Percentiles rank a stretch among this genome's conserved stretches.
phyloP scores from a whole-genome alignment of 306 rosid species.

The Urtica urens region DNA sequence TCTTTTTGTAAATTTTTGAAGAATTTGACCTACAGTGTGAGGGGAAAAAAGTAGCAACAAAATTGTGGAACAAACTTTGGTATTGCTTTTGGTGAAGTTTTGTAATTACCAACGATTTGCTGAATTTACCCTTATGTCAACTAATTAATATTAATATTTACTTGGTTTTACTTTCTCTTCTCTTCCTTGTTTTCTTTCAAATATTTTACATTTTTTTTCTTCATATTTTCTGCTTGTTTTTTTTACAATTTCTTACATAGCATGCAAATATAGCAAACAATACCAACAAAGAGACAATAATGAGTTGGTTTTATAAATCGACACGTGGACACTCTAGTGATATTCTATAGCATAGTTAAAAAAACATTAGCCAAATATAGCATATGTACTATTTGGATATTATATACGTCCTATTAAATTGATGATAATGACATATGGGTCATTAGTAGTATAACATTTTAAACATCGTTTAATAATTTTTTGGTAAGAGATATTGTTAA shows the following conservation, averaged over 20 bases:
- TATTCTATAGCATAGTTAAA: too few species aligned
- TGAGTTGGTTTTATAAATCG: background rate
- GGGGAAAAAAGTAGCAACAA: constrained; percentile 23
- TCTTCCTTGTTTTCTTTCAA: background rate
- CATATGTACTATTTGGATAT: too few species aligned
- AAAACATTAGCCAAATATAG: too few species aligned
- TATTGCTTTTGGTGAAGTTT: constrained; percentile 19
- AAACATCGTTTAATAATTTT: too few species aligned
- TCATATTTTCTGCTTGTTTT: background rate
- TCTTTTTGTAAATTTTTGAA: constrained; percentile 48
- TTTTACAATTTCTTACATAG: too few species aligned
- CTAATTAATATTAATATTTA: constrained; percentile 23
- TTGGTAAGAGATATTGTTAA: too few species aligned
- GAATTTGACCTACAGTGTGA: constrained; percentile 40
- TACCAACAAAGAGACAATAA: background rate
- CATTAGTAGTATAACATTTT: too few species aligned
- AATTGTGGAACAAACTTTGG: constrained; percentile 38
- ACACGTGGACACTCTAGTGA: too few species aligned
- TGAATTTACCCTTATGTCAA: constrained; percentile 29
- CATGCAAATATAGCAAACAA: background rate
- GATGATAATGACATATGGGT: too few species aligned
- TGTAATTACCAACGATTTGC: constrained; percentile 39
- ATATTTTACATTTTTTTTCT: background rate
- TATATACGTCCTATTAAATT: too few species aligned
- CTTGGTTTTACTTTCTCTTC: background rate